A percentile compares a stretch with the other conserved stretches of the same genome.
Evolutionary conservation across 2,329 filamentous ascomycete genomes (phyloP).

Genomic region (Ceratocystis lukuohia): DNA sequence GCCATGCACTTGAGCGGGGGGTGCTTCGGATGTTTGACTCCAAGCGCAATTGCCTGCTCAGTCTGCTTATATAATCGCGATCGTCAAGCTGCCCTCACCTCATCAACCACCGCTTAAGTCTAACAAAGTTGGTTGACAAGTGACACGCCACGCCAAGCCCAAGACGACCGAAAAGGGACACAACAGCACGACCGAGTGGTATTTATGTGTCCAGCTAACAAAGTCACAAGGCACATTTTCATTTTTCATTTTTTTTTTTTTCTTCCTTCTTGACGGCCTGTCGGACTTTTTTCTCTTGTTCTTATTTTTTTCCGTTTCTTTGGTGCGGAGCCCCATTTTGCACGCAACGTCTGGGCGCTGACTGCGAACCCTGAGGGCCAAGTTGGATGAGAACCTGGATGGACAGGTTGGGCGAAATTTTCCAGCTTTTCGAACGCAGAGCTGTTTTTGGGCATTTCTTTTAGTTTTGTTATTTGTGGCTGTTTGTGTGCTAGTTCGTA

Average conservation of each 20-base stretch:
- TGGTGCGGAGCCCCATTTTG: neutral
- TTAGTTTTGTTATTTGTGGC: no score
- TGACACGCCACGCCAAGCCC: neutral
- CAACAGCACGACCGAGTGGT: neutral
- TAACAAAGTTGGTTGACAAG: neutral
- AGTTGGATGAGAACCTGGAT: conserved; percentile 11
- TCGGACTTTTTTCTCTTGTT: neutral
- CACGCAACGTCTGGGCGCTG: conserved; percentile 8
- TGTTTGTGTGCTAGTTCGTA: no score
- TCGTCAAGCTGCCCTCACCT: no score
- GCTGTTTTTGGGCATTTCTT: no score
- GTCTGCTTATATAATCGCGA: no score
- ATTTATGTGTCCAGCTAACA: no score
- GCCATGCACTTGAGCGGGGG: no score
- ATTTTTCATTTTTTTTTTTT: neutral
- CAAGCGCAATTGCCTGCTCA: no score
- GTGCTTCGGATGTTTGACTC: no score
- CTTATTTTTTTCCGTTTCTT: neutral
- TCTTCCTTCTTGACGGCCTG: neutral
- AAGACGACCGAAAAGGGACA: neutral
- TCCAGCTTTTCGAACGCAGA: no score
- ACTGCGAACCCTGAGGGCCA: conserved; percentile 11
- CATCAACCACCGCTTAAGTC: no score
- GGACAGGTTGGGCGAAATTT: neutral
- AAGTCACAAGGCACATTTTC: neutral